A percentile compares a stretch with the other conserved stretches of the same genome.
phyloP scores from a whole-genome alignment of 495 filamentous ascomycete genomes.

The Rhizodiscina lignyota region DNA sequence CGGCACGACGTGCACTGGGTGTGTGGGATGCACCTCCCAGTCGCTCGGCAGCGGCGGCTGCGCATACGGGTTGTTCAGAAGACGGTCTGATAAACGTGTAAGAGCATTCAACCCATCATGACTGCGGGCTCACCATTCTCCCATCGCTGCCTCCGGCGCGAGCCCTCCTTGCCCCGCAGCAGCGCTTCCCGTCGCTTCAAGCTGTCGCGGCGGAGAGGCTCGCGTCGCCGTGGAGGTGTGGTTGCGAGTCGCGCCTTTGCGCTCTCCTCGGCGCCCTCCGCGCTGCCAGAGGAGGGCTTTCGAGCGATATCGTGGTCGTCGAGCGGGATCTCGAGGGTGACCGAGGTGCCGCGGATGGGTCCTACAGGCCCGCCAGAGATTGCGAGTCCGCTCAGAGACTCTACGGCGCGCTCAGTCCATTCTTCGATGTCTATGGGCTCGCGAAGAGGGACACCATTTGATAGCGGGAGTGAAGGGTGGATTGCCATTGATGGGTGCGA shows the following conservation, averaged over 20 bases:
- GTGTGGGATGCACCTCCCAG: conserved; percentile 63
- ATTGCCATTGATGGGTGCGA: no score
- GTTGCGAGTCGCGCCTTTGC: not conserved
- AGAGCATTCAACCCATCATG: no score
- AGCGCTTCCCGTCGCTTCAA: conserved; percentile 57
- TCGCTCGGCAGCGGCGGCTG: conserved; percentile 66
- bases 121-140: conserved; percentile 64
- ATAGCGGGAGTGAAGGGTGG: no score
- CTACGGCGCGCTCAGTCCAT: conserved; percentile 17
- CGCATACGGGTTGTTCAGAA: conserved; percentile 73
- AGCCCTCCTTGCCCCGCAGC: conserved; percentile 88
- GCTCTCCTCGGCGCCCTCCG: not conserved
- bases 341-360: conserved; percentile 11
- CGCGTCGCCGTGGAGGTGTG: conserved; percentile 9
- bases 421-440: conserved; percentile 17
- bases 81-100: conserved; percentile 41
- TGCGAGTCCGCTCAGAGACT: conserved; percentile 9
- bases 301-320: conserved; percentile 12
- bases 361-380: conserved; percentile 7
- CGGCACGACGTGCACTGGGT: conserved; percentile 59
- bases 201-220: conserved; percentile 37
- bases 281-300: no score
- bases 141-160: conserved; percentile 71
- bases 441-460: no score
- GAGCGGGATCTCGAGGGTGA: conserved; percentile 24